Evolutionary conservation across 225 moss, liverwort and hornwort species (phyloP).

Genomic region (Polytrichum formosum): DNA sequence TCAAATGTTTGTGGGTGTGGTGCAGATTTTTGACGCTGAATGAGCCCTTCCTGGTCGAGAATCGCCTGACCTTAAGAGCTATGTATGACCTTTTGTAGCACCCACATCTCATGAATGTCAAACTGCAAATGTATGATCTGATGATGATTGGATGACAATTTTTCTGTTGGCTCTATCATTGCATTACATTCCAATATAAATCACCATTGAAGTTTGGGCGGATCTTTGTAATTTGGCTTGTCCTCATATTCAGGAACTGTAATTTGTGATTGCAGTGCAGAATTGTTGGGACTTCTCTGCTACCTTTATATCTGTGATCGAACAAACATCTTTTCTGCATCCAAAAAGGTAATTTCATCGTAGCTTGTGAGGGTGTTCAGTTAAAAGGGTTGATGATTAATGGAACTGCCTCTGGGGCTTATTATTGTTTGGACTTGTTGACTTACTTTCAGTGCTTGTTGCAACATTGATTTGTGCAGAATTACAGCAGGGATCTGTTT

Average conservation of each 20-base stretch:
- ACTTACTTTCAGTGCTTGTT: not conserved
- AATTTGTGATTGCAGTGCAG: conserved; percentile 37
- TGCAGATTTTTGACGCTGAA: conserved; percentile 84
- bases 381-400: no score
- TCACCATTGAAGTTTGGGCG: no score
- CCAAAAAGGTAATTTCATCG: conserved; percentile 31
- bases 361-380: no score
- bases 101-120: not conserved
- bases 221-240: not conserved
- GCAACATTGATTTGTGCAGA: conserved; percentile 23
- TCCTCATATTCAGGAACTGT: not conserved
- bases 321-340: conserved; percentile 46
- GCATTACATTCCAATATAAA: no score
- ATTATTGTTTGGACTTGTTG: not conserved
- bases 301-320: conserved; percentile 62
- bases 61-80: conserved; percentile 71
- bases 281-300: conserved; percentile 45
- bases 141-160: not conserved
- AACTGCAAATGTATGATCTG: not conserved
- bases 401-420: not conserved
- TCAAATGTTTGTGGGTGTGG: conserved; percentile 5
- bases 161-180: no score
- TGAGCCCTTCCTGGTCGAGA: conserved; percentile 75
- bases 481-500: conserved; percentile 57
- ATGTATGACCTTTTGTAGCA: conserved; percentile 46